Evolutionary conservation across 2,329 filamentous ascomycete genomes (phyloP).

Genomic region (Botryotinia globosa): DNA sequence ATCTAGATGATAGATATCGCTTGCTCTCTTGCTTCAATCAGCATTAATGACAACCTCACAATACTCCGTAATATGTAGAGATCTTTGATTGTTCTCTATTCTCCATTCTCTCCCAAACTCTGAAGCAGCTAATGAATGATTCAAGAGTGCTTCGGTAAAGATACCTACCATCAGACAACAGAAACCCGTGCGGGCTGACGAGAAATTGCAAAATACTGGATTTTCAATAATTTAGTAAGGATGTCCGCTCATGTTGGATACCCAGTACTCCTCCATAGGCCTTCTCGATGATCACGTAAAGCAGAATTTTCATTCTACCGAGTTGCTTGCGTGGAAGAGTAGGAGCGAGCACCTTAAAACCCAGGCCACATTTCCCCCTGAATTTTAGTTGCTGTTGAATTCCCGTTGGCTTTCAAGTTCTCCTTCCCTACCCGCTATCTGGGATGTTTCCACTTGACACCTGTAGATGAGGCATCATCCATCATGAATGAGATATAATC

Average conservation of each 20-base stretch:
- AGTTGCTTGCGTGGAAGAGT: too few species aligned
- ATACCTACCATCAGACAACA: not conserved
- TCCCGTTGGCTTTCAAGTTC: not conserved
- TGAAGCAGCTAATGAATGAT: constrained; percentile 4
- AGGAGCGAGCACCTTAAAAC: not conserved
- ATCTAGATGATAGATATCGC: not conserved
- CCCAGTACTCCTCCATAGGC: not conserved
- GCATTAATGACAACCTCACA: not conserved
- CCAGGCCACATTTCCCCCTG: not conserved
- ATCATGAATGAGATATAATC: not conserved
- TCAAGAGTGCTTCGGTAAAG: constrained; percentile 3
- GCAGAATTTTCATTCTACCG: too few species aligned
- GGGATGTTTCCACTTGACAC: not conserved
- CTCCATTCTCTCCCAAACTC: not conserved
- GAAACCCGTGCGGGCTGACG: not conserved
- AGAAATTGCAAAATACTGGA: not conserved
- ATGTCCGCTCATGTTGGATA: not conserved
- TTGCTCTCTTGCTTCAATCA: not conserved
- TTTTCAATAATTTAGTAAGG: not conserved
- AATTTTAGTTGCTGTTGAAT: not conserved
- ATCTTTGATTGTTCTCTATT: not conserved
- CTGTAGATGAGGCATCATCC: not conserved
- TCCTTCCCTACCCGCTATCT: not conserved
- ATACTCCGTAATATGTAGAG: not conserved
- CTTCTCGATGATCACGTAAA: too few species aligned